Base-by-base conservation (phyloP, 2,329 filamentous ascomycete species). In the Reticulascus tulasneorum region DNA sequence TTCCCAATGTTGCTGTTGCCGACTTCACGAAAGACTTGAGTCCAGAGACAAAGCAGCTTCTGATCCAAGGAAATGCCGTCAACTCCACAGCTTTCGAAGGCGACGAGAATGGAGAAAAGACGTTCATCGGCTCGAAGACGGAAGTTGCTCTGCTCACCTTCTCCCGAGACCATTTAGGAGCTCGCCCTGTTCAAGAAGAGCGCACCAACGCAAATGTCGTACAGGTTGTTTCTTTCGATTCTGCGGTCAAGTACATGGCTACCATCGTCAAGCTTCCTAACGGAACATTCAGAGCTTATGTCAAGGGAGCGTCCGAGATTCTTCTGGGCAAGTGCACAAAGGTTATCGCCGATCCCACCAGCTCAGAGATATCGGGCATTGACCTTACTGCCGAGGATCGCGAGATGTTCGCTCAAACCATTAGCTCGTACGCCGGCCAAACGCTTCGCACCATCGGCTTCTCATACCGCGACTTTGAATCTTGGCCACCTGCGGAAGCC, bases 51-150 rank as follows among this genome's bases (percentile, higher is more conserved):
- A 48, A 55, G 8, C 60, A 57, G 30, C 51, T 59, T 4, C 60
- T 84, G 39, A 67, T 75, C 29, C 72, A 85, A 37, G 84, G 80
- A 4, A 80, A 84, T 42, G 70, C 75, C 9, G 63, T 84, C 47
- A 86, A 84, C 52, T 84, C 82, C 0, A 83, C 81, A 1, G 80
- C 82, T 1, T 86, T 86, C 46, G 79, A 85, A 51, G 72, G 74
- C 6, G 76, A 82, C 27, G 69, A 77, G 27, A 71, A 80, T 26
- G 79, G 79, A 21, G 65, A 69, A 40, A 48, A 37, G 15, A 60
- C 72, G 0, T 89, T 86, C 47, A 72, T 88, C 44, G 84, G 84
- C 20, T 87, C 84, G 6, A 88, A 87, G 60, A 89, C 84, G 0
- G 84, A 89, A 54, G 86, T 82, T 5, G 84, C 84, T 16, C 66